Evolutionary conservation across 805 yeast species (phyloP).

Genomic region (Geotrichum ghanense): DNA sequence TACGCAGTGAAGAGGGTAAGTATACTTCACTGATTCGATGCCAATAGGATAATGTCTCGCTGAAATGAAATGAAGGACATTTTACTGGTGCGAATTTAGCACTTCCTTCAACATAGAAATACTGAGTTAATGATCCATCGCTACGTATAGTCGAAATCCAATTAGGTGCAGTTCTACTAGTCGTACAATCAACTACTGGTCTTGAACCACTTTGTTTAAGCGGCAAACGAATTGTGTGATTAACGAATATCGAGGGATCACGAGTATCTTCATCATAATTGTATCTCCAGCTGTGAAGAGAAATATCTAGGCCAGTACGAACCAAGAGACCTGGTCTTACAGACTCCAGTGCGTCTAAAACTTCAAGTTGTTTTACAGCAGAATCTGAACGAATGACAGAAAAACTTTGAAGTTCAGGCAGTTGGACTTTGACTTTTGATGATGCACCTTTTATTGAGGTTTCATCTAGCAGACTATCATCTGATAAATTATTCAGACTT

Average conservation of each 20-base stretch:
- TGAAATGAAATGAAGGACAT: not conserved
- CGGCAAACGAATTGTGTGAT: not conserved
- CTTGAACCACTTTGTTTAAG: not conserved
- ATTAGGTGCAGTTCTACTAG: not conserved
- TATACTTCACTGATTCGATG: not conserved
- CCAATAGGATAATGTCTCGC: not conserved
- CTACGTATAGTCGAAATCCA: not conserved
- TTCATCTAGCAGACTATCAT: too few species aligned
- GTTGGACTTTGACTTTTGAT: not conserved
- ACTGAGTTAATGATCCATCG: not conserved
- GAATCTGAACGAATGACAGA: not conserved
- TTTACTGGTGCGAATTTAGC: not conserved
- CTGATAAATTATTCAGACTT: too few species aligned
- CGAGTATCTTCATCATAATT: not conserved
- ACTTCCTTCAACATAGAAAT: not conserved
- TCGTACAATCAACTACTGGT: not conserved
- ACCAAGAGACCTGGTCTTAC: not conserved
- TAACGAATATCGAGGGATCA: not conserved
- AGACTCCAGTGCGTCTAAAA: not conserved
- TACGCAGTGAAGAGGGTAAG: not conserved
- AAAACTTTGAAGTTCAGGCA: not conserved
- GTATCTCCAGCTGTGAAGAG: not conserved
- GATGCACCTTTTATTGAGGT: not conserved
- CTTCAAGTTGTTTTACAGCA: not conserved
- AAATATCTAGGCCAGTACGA: not conserved